Evolutionary conservation across 805 yeast genomes (phyloP).

Genomic region (Candida maesae): DNA sequence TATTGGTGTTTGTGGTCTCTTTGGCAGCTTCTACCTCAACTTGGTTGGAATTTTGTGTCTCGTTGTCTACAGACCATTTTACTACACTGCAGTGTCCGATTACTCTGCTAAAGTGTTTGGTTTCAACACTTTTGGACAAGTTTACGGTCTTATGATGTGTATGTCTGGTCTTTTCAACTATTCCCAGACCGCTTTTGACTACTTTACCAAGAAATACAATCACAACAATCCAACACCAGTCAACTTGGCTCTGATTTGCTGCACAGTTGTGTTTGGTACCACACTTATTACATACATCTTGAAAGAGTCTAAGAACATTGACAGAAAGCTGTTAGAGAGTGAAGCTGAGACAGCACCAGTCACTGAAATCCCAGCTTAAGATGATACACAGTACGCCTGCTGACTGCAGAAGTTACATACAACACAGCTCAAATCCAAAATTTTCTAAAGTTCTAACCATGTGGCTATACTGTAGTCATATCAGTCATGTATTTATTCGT

Average conservation of each 20-base stretch:
- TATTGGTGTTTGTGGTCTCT: constrained; percentile 70
- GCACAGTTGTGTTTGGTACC: constrained; percentile 44
- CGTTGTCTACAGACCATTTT: constrained; percentile 86
- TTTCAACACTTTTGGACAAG: constrained; percentile 84
- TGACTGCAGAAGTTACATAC: too few relatives aligned
- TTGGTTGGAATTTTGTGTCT: constrained; percentile 64
- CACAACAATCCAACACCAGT: constrained; percentile 78
- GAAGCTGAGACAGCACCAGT: constrained; percentile 63
- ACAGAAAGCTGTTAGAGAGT: constrained; percentile 48
- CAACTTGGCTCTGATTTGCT: constrained; percentile 49
- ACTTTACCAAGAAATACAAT: constrained; percentile 62
- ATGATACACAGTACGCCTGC: neutral
- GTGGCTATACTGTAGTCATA: too few relatives aligned
- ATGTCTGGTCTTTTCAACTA: constrained; percentile 79
- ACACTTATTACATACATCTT: constrained; percentile 28
- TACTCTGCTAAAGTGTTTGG: constrained; percentile 93
- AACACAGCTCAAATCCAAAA: too few relatives aligned
- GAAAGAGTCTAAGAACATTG: constrained; percentile 37
- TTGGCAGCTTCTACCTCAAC: constrained; percentile 47
- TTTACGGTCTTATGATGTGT: constrained; percentile 83
- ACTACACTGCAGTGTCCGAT: constrained; percentile 89
- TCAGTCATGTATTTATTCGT: too few relatives aligned
- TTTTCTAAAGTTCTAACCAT: too few relatives aligned
- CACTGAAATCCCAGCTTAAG: constrained; percentile 39
- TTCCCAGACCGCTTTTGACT: constrained; percentile 66